phyloP scores from a whole-genome alignment of 495 filamentous ascomycete genomes.

The Aspergillus ostianus region DNA sequence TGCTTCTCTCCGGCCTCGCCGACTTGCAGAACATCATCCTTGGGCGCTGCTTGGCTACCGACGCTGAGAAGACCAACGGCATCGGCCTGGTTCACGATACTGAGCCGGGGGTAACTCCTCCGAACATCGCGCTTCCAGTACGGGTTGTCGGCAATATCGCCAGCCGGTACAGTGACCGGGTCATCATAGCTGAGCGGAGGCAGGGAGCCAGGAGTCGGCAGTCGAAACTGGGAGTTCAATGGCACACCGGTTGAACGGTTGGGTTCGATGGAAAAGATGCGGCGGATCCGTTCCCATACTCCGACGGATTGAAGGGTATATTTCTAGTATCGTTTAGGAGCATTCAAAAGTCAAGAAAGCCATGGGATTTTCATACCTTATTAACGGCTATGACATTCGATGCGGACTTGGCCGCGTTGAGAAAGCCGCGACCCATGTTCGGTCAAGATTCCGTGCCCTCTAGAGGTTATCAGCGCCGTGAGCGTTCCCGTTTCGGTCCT shows the following conservation, averaged over 20 bases:
- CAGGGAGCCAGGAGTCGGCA: conserved; percentile 77
- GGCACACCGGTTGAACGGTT: conserved; percentile 89
- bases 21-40: conserved; percentile 70
- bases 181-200: conserved; percentile 81
- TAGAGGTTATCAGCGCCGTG: neutral
- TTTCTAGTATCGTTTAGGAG: conserved; percentile 60
- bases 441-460: conserved; percentile 21
- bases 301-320: conserved; percentile 92
- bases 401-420: conserved; percentile 45
- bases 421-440: conserved; percentile 42
- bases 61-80: conserved; percentile 81
- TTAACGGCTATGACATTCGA: conserved; percentile 37
- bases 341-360: neutral
- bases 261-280: conserved; percentile 76
- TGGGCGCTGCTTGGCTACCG: conserved; percentile 76
- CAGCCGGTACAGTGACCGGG: conserved; percentile 86
- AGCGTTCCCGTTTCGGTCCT: neutral
- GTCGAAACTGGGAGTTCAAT: conserved; percentile 88
- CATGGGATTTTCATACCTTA: conserved; percentile 27
- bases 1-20: conserved; percentile 82
- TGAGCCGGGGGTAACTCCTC: conserved; percentile 79
- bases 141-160: conserved; percentile 92
- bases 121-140: conserved; percentile 96
- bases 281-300: conserved; percentile 82
- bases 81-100: conserved; percentile 79